A percentile compares a stretch with the other conserved stretches of the same genome.
Conservation (phyloP, 352 stramenopile species). For the Pythium angustatum region DNA sequence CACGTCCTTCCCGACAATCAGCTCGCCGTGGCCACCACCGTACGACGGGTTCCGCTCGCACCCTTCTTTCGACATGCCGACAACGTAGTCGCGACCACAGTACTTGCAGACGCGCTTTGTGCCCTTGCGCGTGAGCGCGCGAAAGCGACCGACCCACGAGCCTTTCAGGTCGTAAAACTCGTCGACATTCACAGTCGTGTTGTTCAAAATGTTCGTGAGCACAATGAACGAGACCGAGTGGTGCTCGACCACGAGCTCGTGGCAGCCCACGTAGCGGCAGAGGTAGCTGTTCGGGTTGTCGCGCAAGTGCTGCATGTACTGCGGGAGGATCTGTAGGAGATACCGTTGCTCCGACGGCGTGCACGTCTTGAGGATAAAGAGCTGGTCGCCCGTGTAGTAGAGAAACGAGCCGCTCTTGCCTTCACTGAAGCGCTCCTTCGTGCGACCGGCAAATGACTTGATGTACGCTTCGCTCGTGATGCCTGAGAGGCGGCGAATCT, state of each 20-base stretch:
- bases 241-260: constrained; percentile 86
- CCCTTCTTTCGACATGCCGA: constrained; percentile 81
- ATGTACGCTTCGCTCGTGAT: constrained; percentile 79
- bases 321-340: constrained; percentile 82
- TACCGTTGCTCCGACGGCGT: constrained; percentile 82
- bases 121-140: constrained; percentile 54
- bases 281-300: constrained; percentile 87
- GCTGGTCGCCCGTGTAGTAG: constrained; percentile 88
- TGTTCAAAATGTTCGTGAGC: constrained; percentile 89
- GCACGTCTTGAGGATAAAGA: constrained; percentile 90
- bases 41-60: constrained; percentile 66
- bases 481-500: constrained; percentile 78
- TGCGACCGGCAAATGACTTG: constrained; percentile 75
- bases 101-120: constrained; percentile 86
- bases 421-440: constrained; percentile 87
- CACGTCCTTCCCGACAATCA: constrained; percentile 85
- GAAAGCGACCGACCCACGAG: constrained; percentile 87
- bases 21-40: constrained; percentile 69
- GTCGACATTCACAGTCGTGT: constrained; percentile 81
- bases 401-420: constrained; percentile 90
- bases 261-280: constrained; percentile 87
- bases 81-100: constrained; percentile 84
- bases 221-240: constrained; percentile 88
- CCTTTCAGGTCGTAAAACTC: constrained; percentile 91
- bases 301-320: constrained; percentile 84